Evolutionary conservation across 2,329 filamentous ascomycete genomes (phyloP), one percentile per base, ranked within the genome.

Genomic region (Ramichloridium luteum): DNA sequence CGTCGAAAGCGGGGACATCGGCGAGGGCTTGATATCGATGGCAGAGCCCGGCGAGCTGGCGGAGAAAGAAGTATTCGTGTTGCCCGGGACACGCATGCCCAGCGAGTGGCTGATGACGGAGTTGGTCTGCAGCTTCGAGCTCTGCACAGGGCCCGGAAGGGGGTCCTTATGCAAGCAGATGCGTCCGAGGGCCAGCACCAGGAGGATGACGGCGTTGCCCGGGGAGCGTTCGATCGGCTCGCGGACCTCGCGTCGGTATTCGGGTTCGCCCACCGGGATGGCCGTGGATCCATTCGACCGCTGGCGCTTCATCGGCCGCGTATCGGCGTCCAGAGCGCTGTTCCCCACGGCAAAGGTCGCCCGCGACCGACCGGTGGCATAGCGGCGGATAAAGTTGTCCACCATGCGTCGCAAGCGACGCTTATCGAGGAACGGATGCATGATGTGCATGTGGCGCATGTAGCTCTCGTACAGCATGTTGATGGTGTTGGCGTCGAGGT

Each of bases 121-220:
- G 33, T 53, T 54, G 3, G 43, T 41, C 16, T 58, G 41, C 10
- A 44, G 46, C 25, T 46, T 55, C 27, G 58, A 60, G 36, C 72
- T 66, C 11, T 63, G 65, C 5, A 80, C 66, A 2, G 78, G 63
- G 2, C 63, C 64, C 12, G 70, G 69, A 8, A 77, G 47, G 12
- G 62, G 59, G 3, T 59, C 51, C 27, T 61, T 59, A 37, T 67
- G 59, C 37, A 65, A 56, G 46, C 82, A 88, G 9, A 96, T 80
- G 49, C 84, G 85, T 12, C 90, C 90, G 4, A 98, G 61, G 0
- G 88, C 88, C 32, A 96, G 65, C 1, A 93, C 74, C 3, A 88
- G 65, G 2, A 94, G 67, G 1, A 94, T 72, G 23, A 96, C 67
- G 0, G 85, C 85, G 44, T 82, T 93, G 32, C 76, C 70, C 11